phyloP scores from a whole-genome alignment of 345 rosid genomes.

The Jatropha curcas region DNA sequence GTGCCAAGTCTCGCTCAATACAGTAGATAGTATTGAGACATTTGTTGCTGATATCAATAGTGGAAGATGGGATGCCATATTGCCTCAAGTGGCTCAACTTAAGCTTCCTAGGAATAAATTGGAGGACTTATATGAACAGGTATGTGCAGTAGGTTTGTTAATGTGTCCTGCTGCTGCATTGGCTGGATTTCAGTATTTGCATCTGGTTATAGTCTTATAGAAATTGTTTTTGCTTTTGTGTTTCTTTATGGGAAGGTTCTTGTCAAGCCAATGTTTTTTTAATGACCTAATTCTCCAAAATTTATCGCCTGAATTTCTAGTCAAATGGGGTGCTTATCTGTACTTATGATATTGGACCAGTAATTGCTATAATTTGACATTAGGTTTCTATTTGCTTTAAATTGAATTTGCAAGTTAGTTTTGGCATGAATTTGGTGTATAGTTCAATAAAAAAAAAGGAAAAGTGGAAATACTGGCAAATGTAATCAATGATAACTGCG shows the following conservation, averaged over 20 bases:
- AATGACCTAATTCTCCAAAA: neutral
- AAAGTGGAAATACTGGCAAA: neutral
- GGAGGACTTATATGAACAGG: slow-evolving; percentile 96
- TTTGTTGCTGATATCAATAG: slow-evolving; percentile 84
- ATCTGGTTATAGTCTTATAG: no score
- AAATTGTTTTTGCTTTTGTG: neutral
- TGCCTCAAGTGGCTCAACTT: slow-evolving; percentile 95
- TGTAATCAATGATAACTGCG: neutral
- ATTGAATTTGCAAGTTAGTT: neutral
- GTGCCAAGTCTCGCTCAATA: slow-evolving; percentile 91
- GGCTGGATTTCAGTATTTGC: no score
- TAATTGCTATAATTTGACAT: neutral
- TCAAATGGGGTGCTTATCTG: neutral
- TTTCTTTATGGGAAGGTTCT: neutral
- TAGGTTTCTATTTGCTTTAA: neutral
- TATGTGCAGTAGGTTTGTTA: slow-evolving; percentile 7
- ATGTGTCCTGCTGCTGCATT: no score
- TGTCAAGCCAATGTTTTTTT: neutral
- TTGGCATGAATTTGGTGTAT: neutral
- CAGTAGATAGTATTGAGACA: slow-evolving; percentile 92
- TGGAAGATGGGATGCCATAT: slow-evolving; percentile 90
- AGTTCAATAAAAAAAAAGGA: neutral
- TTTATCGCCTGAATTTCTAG: slow-evolving; percentile 1
- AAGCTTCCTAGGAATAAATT: slow-evolving; percentile 88
- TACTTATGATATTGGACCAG: neutral